Conservation (phyloP, 495 filamentous ascomycete genomes). For the Penicillium desertorum region DNA sequence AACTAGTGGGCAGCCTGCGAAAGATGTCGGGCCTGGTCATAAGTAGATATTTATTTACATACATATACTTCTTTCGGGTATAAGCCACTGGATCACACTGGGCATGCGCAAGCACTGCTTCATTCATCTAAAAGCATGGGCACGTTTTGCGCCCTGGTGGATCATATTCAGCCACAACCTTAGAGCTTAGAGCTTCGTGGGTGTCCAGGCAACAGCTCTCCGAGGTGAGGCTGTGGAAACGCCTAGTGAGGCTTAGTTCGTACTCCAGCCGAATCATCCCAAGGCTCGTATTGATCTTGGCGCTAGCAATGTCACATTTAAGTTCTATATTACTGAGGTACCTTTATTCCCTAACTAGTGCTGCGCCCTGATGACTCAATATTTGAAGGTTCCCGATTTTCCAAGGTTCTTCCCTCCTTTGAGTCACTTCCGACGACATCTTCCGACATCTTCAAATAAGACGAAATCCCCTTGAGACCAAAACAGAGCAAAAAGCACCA, state of each 20-base stretch:
- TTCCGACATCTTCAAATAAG: neutral
- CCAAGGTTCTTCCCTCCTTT: neutral
- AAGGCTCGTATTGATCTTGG: neutral
- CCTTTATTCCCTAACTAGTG: neutral
- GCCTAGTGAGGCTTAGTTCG: neutral
- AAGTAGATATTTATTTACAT: neutral
- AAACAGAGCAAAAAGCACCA: neutral
- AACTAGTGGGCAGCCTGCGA: constrained; percentile 21
- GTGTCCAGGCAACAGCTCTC: neutral
- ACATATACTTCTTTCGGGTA: neutral
- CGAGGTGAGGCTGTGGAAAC: neutral
- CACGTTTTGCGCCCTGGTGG: neutral
- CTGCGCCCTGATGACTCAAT: neutral
- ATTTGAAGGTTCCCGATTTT: neutral
- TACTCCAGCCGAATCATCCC: neutral
- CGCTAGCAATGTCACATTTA: neutral
- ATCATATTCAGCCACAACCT: neutral
- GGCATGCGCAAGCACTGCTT: neutral
- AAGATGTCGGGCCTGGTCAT: constrained; percentile 23
- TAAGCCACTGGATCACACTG: neutral
- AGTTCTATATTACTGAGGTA: neutral
- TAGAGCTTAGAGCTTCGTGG: neutral
- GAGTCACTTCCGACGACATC: neutral
- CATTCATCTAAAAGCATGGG: neutral
- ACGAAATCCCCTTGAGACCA: neutral